These are phyloP conservation scores for Nicotiana knightiana DNA, from an alignment of 257 asterid species.

Conservation along the genomic window DNA sequence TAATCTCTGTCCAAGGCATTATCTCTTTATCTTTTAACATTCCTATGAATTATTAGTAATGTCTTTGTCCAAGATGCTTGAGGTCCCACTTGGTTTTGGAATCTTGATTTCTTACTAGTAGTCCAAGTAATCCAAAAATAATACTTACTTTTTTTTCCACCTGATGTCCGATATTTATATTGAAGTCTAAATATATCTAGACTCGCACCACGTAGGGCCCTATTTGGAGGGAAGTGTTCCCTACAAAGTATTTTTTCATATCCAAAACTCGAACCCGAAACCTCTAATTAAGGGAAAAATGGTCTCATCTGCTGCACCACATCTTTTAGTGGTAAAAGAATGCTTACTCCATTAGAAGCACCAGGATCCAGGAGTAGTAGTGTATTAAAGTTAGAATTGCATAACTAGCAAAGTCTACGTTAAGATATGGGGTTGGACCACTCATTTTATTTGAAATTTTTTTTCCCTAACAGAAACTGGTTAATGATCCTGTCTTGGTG, in stretches of 20 bases:
- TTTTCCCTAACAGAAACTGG: not conserved
- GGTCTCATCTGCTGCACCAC: too few species aligned
- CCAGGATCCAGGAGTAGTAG: too few species aligned
- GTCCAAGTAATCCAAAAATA: not conserved
- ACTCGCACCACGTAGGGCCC: too few species aligned
- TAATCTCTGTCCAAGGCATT: constrained; percentile 7
- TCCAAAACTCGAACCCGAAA: too few species aligned
- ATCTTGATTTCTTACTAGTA: constrained; percentile 5
- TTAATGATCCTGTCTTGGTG: not conserved
- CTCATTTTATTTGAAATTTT: not conserved
- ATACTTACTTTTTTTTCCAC: too few species aligned
- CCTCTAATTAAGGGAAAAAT: too few species aligned
- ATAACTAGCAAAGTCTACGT: not conserved
- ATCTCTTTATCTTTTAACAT: not conserved
- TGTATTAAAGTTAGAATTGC: too few species aligned
- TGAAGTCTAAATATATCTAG: too few species aligned
- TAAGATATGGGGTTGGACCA: not conserved
- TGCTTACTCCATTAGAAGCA: too few species aligned
- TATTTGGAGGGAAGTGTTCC: accelerated
- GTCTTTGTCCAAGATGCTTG: not conserved
- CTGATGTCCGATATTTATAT: too few species aligned
- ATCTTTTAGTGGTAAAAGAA: too few species aligned
- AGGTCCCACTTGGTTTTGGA: not conserved
- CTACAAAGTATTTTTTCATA: accelerated
- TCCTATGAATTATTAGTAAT: not conserved